phyloP scores from a whole-genome alignment of 306 rosid genomes.

The Lithocarpus polystachyus region DNA sequence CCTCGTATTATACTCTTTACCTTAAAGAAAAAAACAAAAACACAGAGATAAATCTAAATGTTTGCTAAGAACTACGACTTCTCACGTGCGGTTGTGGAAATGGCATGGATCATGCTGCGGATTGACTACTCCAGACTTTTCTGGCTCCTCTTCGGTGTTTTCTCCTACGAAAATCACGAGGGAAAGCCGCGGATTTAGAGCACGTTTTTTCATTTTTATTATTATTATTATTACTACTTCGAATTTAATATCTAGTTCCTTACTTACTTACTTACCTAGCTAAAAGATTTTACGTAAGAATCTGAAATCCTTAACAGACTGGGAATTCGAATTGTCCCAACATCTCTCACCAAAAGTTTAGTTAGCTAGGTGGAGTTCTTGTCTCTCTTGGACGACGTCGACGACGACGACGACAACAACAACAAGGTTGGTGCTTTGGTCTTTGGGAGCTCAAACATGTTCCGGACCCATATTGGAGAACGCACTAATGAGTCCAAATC shows the following conservation, averaged over 20 bases:
- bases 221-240: not conserved
- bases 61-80: constrained; percentile 43
- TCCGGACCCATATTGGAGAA: constrained; percentile 20
- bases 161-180: constrained; percentile 61
- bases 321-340: not conserved
- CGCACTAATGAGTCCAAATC: constrained; percentile 23
- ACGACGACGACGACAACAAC: no score
- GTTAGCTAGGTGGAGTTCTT: not conserved
- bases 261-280: not conserved
- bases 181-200: constrained; percentile 58
- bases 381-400: no score
- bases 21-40: not conserved
- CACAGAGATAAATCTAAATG: constrained; percentile 33
- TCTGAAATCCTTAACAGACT: not conserved
- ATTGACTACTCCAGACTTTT: constrained; percentile 59
- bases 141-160: constrained; percentile 61
- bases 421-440: not conserved
- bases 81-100: constrained; percentile 35
- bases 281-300: not conserved
- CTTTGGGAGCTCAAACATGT: constrained; percentile 30
- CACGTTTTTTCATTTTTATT: not conserved
- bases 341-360: not conserved
- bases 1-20: not conserved
- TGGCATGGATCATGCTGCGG: constrained; percentile 59
- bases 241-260: not conserved